Conservation (phyloP, 1,284 basidiomycete genomes). For the Tilletia setariae region DNA sequence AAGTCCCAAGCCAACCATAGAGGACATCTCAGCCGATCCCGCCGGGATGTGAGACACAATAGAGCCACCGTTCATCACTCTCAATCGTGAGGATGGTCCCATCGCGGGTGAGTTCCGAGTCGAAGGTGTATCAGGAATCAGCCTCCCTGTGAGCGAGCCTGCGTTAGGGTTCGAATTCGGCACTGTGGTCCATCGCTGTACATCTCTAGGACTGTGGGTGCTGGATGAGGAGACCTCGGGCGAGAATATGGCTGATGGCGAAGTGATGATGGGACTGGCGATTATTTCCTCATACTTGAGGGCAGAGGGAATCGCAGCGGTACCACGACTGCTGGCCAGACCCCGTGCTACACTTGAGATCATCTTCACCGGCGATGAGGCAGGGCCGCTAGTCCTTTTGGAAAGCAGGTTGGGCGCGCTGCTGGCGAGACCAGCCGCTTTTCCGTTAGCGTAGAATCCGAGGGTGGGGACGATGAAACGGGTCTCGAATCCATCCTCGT, state of each 20-base stretch:
- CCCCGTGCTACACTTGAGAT: slow-evolving; percentile 7
- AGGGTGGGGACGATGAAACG: not conserved
- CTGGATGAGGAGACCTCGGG: not conserved
- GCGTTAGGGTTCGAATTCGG: not conserved
- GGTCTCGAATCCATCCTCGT: slow-evolving; percentile 2
- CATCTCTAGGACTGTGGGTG: slow-evolving; percentile 1
- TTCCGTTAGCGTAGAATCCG: not conserved
- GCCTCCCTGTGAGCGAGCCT: not conserved
- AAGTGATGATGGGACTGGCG: slow-evolving; percentile 9
- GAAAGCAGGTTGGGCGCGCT: not conserved
- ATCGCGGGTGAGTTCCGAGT: not conserved
- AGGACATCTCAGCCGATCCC: not conserved
- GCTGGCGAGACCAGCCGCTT: not conserved
- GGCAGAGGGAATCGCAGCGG: not conserved
- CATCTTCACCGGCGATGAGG: not conserved
- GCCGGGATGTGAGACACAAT: not conserved
- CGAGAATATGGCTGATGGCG: not conserved
- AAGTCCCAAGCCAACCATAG: not conserved
- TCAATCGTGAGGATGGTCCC: not conserved
- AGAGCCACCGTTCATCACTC: slow-evolving; percentile 3
- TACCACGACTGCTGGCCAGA: slow-evolving; percentile 1
- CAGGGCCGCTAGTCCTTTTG: not conserved
- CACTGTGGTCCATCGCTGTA: not conserved
- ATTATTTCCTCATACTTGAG: slow-evolving; percentile 4
- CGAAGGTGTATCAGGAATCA: not conserved